These are phyloP conservation scores for Oldenlandia corymbosa DNA, from an alignment of 257 asterid species.

Conservation along the genomic window DNA sequence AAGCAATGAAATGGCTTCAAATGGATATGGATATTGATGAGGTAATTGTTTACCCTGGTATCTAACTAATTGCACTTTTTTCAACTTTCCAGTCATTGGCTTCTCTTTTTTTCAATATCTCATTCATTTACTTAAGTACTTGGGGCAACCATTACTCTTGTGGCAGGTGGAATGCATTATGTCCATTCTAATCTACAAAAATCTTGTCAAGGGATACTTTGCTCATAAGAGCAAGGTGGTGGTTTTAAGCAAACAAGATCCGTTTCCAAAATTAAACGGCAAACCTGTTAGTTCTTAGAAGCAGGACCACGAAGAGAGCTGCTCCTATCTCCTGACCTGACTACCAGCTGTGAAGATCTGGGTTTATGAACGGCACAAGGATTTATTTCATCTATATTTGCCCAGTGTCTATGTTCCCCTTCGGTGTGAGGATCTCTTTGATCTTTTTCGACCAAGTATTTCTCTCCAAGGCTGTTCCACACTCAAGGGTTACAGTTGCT, in stretches of 20 bases:
- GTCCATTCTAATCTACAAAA: constrained; percentile 82
- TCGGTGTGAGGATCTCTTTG: background rate
- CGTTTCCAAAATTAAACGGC: constrained; percentile 87
- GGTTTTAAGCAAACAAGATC: constrained; percentile 91
- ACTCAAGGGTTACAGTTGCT: background rate
- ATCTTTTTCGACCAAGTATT: background rate
- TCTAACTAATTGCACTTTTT: background rate
- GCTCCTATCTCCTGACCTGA: background rate
- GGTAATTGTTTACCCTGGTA: constrained; percentile 35
- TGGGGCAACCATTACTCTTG: background rate
- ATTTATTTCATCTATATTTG: background rate
- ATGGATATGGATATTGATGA: constrained; percentile 89
- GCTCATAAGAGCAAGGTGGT: constrained; percentile 97
- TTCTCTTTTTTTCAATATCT: background rate
- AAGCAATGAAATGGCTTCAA: constrained; percentile 86
- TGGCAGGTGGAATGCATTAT: constrained; percentile 91
- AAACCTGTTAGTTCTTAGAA: constrained; percentile 68
- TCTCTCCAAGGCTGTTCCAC: background rate
- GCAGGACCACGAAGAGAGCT: too few relatives aligned
- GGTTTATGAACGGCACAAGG: background rate
- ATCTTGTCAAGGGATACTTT: constrained; percentile 86
- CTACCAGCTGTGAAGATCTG: background rate
- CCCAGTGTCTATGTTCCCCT: background rate
- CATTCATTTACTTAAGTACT: background rate
- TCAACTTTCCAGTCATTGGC: background rate